A percentile compares a stretch with the other conserved stretches of the same genome.
Evolutionary conservation across 352 stramenopile genomes (phyloP).

Genomic region (Phytophthora agathidicida): DNA sequence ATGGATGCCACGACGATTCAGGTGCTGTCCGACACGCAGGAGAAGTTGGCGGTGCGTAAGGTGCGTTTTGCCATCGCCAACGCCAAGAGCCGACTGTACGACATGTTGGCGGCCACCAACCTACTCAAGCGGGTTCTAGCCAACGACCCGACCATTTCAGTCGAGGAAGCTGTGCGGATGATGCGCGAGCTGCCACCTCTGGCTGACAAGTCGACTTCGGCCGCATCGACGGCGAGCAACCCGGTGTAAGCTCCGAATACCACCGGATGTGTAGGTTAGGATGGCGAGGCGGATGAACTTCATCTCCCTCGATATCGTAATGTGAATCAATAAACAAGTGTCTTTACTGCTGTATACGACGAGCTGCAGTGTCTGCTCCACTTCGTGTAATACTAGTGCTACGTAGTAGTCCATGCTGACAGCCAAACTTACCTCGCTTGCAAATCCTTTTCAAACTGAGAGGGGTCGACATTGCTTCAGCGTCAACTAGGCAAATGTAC

Average conservation of each 20-base stretch:
- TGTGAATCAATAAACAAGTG: slow-evolving; percentile 10
- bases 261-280: slow-evolving; percentile 1
- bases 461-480: no score
- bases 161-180: slow-evolving; percentile 17
- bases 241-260: background rate
- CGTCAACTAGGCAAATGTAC: no score
- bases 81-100: slow-evolving; percentile 23
- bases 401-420: no score
- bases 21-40: slow-evolving; percentile 23
- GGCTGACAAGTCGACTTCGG: background rate
- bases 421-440: no score
- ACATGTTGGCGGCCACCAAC: slow-evolving; percentile 18
- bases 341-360: no score
- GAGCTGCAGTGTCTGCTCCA: no score
- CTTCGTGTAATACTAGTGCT: no score
- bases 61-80: slow-evolving; percentile 22
- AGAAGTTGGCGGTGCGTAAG: slow-evolving; percentile 22
- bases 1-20: slow-evolving; percentile 31
- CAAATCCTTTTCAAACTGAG: no score
- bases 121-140: slow-evolving; percentile 20
- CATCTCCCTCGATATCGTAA: slow-evolving; percentile 2
- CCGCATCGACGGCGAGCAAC: slow-evolving; percentile 8
- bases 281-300: background rate
- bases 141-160: slow-evolving; percentile 23
- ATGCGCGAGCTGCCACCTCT: slow-evolving; percentile 16